phyloP scores from a whole-genome alignment of 352 stramenopile species.

The Pythium periplocum region DNA sequence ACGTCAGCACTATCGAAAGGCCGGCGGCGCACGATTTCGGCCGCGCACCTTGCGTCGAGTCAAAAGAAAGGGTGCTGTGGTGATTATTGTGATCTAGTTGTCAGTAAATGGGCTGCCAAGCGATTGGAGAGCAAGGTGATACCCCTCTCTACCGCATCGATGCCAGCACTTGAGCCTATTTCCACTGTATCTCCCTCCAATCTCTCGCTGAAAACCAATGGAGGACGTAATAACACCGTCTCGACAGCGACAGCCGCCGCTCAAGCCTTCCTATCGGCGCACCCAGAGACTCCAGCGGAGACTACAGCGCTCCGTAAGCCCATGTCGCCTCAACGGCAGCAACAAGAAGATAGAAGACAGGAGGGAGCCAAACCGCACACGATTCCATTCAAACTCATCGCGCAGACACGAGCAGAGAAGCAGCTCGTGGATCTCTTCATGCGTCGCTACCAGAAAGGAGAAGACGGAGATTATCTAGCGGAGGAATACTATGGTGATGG shows the following conservation, averaged over 20 bases:
- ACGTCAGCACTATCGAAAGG: constrained; percentile 53
- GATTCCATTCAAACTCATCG: constrained; percentile 80
- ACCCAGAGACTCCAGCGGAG: constrained; percentile 21
- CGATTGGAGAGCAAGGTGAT: constrained; percentile 34
- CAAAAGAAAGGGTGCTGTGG: constrained; percentile 68
- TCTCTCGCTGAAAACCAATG: constrained; percentile 9
- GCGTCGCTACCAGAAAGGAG: constrained; percentile 64
- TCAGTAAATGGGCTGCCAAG: constrained; percentile 30
- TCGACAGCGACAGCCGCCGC: constrained; percentile 44
- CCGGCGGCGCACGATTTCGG: constrained; percentile 44
- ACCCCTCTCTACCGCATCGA: not conserved
- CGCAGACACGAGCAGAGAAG: constrained; percentile 73
- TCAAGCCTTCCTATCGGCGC: constrained; percentile 46
- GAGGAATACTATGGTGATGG: constrained; percentile 73
- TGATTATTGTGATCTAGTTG: constrained; percentile 56
- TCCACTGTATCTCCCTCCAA: not conserved
- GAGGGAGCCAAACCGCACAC: constrained; percentile 18
- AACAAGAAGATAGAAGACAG: constrained; percentile 11
- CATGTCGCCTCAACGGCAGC: constrained; percentile 27
- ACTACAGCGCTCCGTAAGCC: constrained; percentile 22
- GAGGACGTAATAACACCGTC: constrained; percentile 36
- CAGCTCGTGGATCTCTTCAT: constrained; percentile 75
- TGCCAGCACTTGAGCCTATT: too few species aligned
- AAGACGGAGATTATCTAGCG: constrained; percentile 72
- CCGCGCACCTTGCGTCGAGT: constrained; percentile 62